A percentile compares a stretch with the other conserved stretches of the same genome.
phyloP scores from a whole-genome alignment of 2,329 filamentous ascomycete genomes.

The Colletotrichum acutatum region DNA sequence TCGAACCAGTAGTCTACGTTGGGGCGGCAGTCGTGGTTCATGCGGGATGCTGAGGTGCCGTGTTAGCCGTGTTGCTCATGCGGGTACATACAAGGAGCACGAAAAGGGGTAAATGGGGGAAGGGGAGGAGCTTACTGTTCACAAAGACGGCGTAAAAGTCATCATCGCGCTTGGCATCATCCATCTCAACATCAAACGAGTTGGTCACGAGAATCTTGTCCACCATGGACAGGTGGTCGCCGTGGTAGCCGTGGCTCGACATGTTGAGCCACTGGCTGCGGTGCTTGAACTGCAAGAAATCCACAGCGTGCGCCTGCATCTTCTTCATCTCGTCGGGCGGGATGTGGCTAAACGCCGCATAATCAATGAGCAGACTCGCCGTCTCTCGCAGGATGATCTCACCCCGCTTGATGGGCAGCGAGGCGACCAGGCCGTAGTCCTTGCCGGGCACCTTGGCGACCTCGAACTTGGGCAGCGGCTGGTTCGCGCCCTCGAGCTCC shows the following conservation, averaged over 20 bases:
- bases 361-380: slow-evolving; percentile 52
- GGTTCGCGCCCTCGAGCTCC: slow-evolving; percentile 39
- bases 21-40: slow-evolving; percentile 59
- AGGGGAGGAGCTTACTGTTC: slow-evolving; percentile 42
- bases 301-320: slow-evolving; percentile 46
- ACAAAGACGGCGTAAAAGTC: slow-evolving; percentile 52
- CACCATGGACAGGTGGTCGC: slow-evolving; percentile 42
- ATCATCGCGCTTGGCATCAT: slow-evolving; percentile 42
- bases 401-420: slow-evolving; percentile 45
- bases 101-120: no score
- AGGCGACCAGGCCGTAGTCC: slow-evolving; percentile 57
- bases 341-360: slow-evolving; percentile 47
- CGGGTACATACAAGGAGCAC: not conserved
- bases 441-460: slow-evolving; percentile 52
- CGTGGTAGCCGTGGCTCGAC: slow-evolving; percentile 46
- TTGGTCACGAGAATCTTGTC: slow-evolving; percentile 51
- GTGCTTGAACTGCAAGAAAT: slow-evolving; percentile 45
- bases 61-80: slow-evolving; percentile 2
- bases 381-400: slow-evolving; percentile 53
- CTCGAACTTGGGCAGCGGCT: slow-evolving; percentile 41
- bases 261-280: slow-evolving; percentile 47
- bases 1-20: slow-evolving; percentile 57
- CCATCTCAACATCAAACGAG: slow-evolving; percentile 50
- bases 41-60: slow-evolving; percentile 45
- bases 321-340: slow-evolving; percentile 39